A percentile compares a stretch with the other conserved stretches of the same genome.
Conservation (phyloP, 2,329 filamentous ascomycete genomes). For the Fusarium chuoi region DNA sequence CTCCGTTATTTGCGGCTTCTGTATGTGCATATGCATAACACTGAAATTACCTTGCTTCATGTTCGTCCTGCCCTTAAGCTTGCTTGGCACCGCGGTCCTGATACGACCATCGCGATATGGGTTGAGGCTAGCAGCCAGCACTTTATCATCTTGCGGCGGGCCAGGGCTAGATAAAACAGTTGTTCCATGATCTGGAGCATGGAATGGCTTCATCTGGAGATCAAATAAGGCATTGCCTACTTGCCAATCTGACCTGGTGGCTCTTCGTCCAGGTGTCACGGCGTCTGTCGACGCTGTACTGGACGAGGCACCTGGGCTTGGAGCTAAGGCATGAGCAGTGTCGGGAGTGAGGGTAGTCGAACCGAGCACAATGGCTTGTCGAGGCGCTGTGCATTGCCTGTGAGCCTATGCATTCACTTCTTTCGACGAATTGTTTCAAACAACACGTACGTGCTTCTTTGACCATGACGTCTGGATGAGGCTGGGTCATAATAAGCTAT, state of each 20-base stretch:
- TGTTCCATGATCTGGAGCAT: not conserved
- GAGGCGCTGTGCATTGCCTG: constrained; percentile 14
- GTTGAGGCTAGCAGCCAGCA: constrained; percentile 28
- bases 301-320: constrained; percentile 4
- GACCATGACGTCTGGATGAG: constrained; percentile 42
- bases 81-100: constrained; percentile 69
- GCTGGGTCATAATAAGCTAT: constrained; percentile 32
- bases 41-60: constrained; percentile 69
- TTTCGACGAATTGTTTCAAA: not conserved
- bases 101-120: constrained; percentile 47
- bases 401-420: constrained; percentile 21
- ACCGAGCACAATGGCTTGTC: constrained; percentile 16
- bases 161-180: not conserved
- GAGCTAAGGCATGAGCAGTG: not conserved
- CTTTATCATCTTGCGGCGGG: not conserved
- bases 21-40: constrained; percentile 70
- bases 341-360: constrained; percentile 1
- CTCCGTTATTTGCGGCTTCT: constrained; percentile 57
- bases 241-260: not conserved
- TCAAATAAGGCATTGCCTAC: constrained; percentile 24
- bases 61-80: constrained; percentile 68
- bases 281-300: constrained; percentile 1
- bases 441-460: constrained; percentile 42
- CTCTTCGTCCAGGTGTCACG: constrained; percentile 1
- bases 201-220: constrained; percentile 14